A percentile compares a stretch with the other conserved stretches of the same genome.
phyloP scores from a whole-genome alignment of 2,329 filamentous ascomycete genomes.

The Botrytis sinoallii region DNA sequence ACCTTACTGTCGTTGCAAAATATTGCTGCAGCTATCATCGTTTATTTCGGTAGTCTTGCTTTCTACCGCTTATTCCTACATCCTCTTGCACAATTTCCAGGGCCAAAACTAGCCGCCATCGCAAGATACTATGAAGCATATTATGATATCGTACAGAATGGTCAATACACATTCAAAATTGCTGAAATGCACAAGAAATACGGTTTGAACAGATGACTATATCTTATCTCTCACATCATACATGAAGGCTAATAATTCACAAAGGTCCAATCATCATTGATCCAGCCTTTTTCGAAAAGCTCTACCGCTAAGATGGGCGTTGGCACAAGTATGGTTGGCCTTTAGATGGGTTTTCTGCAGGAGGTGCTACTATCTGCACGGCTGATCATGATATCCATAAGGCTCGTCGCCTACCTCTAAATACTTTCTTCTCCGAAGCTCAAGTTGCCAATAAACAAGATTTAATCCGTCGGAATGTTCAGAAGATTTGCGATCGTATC shows the following conservation, averaged over 20 bases:
- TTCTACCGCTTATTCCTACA: slow-evolving; percentile 6
- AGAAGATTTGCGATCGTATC: slow-evolving; percentile 19
- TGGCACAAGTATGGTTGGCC: slow-evolving; percentile 27
- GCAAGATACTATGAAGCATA: slow-evolving; percentile 19
- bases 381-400: slow-evolving; percentile 19
- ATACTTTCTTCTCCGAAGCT: slow-evolving; percentile 33
- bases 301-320: slow-evolving; percentile 25
- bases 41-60: slow-evolving; percentile 4
- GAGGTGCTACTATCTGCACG: slow-evolving; percentile 17
- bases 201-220: not conserved
- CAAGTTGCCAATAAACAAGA: slow-evolving; percentile 22
- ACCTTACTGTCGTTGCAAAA: not conserved
- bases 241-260: too few relatives aligned
- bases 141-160: slow-evolving; percentile 20
- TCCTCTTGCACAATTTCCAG: slow-evolving; percentile 6
- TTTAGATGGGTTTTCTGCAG: slow-evolving; percentile 18
- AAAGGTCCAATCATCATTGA: slow-evolving; percentile 32
- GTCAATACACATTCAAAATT: slow-evolving; percentile 21
- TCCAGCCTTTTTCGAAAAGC: slow-evolving; percentile 28
- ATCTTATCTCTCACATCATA: not conserved
- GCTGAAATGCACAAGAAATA: slow-evolving; percentile 26
- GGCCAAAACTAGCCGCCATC: slow-evolving; percentile 6
- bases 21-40: not conserved
- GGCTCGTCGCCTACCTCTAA: slow-evolving; percentile 24
- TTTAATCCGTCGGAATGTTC: not conserved